phyloP scores from a whole-genome alignment of 768 basidiomycete genomes.

The Mycena kentingensis region DNA sequence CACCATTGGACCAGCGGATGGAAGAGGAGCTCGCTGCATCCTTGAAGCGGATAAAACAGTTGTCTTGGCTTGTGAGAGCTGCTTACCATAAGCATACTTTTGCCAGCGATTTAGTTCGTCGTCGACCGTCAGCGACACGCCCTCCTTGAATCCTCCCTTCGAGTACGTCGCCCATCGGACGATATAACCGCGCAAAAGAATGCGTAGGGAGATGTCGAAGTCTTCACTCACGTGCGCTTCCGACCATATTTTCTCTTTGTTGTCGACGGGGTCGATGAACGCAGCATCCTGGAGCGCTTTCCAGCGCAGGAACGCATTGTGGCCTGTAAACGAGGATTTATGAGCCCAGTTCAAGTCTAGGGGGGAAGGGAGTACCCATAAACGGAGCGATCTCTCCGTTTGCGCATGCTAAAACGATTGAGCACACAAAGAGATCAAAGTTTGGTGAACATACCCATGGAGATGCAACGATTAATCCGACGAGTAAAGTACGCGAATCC shows the following conservation, averaged over 20 bases:
- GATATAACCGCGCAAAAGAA: slow-evolving; percentile 64
- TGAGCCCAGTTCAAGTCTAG: too few species aligned
- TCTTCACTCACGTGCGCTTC: slow-evolving; percentile 82
- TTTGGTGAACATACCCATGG: slow-evolving; percentile 18
- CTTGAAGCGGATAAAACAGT: slow-evolving; percentile 48
- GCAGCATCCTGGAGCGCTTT: slow-evolving; percentile 82
- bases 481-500: slow-evolving; percentile 23
- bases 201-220: slow-evolving; percentile 75
- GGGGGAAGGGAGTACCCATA: too few species aligned
- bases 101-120: slow-evolving; percentile 93
- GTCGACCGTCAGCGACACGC: slow-evolving; percentile 83
- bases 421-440: not conserved
- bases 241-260: slow-evolving; percentile 71
- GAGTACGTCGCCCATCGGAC: slow-evolving; percentile 87
- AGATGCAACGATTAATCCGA: slow-evolving; percentile 21
- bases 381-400: slow-evolving; percentile 84
- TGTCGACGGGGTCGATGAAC: slow-evolving; percentile 66
- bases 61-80: slow-evolving; percentile 55
- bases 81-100: slow-evolving; percentile 65
- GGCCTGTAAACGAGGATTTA: too few species aligned
- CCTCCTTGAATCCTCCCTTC: slow-evolving; percentile 86
- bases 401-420: slow-evolving; percentile 57
- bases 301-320: slow-evolving; percentile 89
- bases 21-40: slow-evolving; percentile 68
- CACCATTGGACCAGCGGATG: slow-evolving; percentile 80